Evolutionary conservation across 768 basidiomycete species (phyloP), one percentile per base, ranked within the genome.

Genomic region (Phallus indusiatus): DNA sequence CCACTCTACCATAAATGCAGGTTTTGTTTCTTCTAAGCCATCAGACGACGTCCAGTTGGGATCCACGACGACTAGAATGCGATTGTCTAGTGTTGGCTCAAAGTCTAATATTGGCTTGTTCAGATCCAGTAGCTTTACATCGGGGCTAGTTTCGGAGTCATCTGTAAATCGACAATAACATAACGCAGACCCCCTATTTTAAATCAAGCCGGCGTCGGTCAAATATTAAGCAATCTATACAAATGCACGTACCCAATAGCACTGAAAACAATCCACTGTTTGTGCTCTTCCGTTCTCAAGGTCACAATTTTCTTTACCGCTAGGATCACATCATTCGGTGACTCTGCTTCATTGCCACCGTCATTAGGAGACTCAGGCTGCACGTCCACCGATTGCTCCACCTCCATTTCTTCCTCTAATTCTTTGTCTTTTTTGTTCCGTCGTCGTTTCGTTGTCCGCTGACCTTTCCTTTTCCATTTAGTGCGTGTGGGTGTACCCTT

Each of bases 91-190:
- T n/a, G 28, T 60, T 16, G 79, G 61, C 0, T 70, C 71, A 62
- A 88, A 86, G 63, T 85, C 80, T 42, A 86, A 67, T 5, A 90
- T 72, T 14, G 88, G 88, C 48, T 70, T 72, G 8, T 72, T 72
- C 53, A 89, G 76, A 65, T 85, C 78, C 24, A 81, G 68, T 21
- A 72, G 64, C 16, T 69, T 68, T 42, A 82, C 61, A 57, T 47
- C 65, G 52, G 61, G 63, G 47, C 46, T 12, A 24, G 14, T 64
- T 12, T 2, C 63, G 48, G 61, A 64, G 55, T 46, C 63, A 51
- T 49, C 62, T 52, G 58, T 69, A 70, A 64, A 71, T 60, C 63
- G 67, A 70, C 73, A 74, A 53, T 70, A 74, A 68, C 90, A 91
- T 10, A 92, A 64, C 0, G 88, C 87, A 1, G 84, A 83, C 2